Evolutionary conservation across 805 yeast species (phyloP).

Genomic region (Schizosaccharomyces octosporus): DNA sequence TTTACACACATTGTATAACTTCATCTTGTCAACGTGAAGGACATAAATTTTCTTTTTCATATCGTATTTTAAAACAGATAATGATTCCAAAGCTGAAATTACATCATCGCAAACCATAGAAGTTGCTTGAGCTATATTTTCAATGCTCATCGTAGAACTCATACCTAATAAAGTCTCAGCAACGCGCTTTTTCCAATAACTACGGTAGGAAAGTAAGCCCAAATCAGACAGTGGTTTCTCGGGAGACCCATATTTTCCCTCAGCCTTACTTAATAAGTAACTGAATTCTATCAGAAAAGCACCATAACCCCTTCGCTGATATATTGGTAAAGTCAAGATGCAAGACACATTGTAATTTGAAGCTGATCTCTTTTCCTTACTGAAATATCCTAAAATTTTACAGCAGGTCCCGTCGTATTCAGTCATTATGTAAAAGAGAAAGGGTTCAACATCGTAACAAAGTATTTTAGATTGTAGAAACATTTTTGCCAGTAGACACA

Average conservation of each 20-base stretch:
- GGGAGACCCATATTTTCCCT: slow-evolving; percentile 69
- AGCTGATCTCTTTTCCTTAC: slow-evolving; percentile 40
- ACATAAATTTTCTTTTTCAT: not conserved
- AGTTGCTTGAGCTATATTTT: slow-evolving; percentile 37
- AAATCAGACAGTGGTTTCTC: slow-evolving; percentile 80
- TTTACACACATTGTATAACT: not conserved
- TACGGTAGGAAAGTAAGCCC: slow-evolving; percentile 64
- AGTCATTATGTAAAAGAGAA: slow-evolving; percentile 64
- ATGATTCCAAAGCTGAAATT: slow-evolving; percentile 58
- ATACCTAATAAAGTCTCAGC: slow-evolving; percentile 21
- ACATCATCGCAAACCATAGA: slow-evolving; percentile 80
- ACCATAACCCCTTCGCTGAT: slow-evolving; percentile 78
- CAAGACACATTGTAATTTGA: slow-evolving; percentile 72
- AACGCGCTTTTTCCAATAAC: slow-evolving; percentile 56
- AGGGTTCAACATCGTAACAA: slow-evolving; percentile 88
- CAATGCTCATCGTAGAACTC: slow-evolving; percentile 20
- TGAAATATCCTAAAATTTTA: slow-evolving; percentile 82
- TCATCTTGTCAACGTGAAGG: not conserved
- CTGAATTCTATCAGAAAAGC: slow-evolving; percentile 71
- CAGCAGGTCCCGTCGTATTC: slow-evolving; percentile 33
- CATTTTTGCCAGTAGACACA: slow-evolving; percentile 70
- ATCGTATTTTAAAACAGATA: slow-evolving; percentile 33
- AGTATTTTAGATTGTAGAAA: slow-evolving; percentile 78
- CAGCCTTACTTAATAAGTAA: slow-evolving; percentile 50
- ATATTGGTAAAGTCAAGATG: slow-evolving; percentile 66